A percentile compares a stretch with the other conserved stretches of the same genome.
Evolutionary conservation across 1,139 yeast genomes (phyloP).

Genomic region (Blastobotrys malaysiensis): DNA sequence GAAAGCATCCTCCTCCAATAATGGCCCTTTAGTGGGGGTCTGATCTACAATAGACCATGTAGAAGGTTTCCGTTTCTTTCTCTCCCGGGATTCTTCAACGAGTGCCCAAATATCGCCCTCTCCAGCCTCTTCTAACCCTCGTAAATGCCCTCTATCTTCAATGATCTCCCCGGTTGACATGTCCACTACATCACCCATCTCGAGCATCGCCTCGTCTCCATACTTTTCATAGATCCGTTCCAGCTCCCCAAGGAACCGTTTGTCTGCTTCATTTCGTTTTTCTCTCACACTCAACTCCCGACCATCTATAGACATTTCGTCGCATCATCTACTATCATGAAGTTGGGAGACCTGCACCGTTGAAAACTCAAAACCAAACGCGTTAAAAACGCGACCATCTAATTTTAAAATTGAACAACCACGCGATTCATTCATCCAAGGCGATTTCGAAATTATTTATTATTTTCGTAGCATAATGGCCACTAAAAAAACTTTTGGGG

Average conservation of each 20-base stretch:
- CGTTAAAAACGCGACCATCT: neutral
- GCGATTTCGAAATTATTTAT: too few relatives aligned
- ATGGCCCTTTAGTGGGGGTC: neutral
- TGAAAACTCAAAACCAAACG: neutral
- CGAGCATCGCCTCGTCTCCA: conserved; percentile 43
- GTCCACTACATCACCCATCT: conserved; percentile 64
- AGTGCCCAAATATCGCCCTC: neutral
- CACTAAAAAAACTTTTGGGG: too few relatives aligned
- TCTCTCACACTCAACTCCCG: neutral
- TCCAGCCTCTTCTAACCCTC: conserved; percentile 21
- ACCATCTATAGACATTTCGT: neutral
- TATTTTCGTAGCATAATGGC: too few relatives aligned
- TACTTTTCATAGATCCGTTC: conserved; percentile 50
- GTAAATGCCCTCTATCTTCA: conserved; percentile 60
- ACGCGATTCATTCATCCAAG: too few relatives aligned
- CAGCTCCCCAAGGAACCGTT: conserved; percentile 40
- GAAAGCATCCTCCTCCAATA: conserved; percentile 13
- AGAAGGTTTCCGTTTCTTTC: neutral
- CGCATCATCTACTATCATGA: neutral
- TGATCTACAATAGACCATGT: neutral
- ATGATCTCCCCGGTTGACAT: conserved; percentile 53
- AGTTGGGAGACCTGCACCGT: neutral
- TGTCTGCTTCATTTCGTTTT: conserved; percentile 3
- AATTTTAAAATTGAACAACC: too few relatives aligned
- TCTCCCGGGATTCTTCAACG: neutral